Conservation (phyloP, 306 rosid species). For the Cicer arietinum region DNA sequence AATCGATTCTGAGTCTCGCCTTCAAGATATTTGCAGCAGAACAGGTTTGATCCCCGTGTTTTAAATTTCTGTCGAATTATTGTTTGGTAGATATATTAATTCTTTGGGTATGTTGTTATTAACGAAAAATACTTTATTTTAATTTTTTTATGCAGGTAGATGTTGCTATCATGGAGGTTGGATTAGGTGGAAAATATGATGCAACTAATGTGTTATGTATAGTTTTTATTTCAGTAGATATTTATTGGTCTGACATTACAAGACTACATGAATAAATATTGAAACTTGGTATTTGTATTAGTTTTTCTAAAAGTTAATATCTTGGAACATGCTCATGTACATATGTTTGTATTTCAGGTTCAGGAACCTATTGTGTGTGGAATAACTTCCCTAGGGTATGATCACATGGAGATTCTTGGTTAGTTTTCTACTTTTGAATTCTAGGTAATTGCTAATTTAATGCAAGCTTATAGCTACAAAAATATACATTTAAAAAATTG, state of each 20-base stretch:
- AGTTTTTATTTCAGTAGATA: conserved; percentile 36
- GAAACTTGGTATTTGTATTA: background rate
- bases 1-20: too few relatives aligned
- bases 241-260: background rate
- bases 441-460: conserved; percentile 35
- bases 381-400: conserved; percentile 94
- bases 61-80: conserved; percentile 11
- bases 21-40: conserved; percentile 90
- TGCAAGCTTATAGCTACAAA: conserved; percentile 31
- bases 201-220: conserved; percentile 86
- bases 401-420: conserved; percentile 99
- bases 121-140: conserved; percentile 36
- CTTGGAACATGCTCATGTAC: conserved; percentile 35
- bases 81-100: conserved; percentile 8
- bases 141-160: conserved; percentile 69
- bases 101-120: conserved; percentile 18
- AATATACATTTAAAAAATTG: background rate
- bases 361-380: conserved; percentile 86
- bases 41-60: conserved; percentile 59
- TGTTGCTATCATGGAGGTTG: conserved; percentile 93
- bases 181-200: conserved; percentile 89
- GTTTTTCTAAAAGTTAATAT: conserved; percentile 30
- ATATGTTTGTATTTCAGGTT: conserved; percentile 49
- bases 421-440: conserved; percentile 59
- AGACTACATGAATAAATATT: conserved; percentile 1